Base-by-base conservation (phyloP, 2,329 filamentous ascomycete genomes). In the Paecilomyces formosus region DNA sequence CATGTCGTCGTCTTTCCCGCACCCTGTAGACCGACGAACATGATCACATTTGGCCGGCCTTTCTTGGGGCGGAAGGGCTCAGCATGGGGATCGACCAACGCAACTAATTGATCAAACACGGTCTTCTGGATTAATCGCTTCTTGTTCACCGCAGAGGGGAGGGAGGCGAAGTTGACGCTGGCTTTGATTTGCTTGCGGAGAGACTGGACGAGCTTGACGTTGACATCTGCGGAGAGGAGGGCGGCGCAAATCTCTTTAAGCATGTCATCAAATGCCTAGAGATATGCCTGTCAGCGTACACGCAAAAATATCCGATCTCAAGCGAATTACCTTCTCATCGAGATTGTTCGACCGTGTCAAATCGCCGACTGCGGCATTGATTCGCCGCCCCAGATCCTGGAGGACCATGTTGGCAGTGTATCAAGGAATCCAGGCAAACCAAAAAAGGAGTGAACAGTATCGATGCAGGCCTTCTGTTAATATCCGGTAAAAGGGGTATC, bases 21-120 rank as follows among this genome's bases (percentile, higher is more conserved):
- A 81, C 94, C 94, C 76, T 99, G 94, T 54, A 99, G 82, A 78
- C 94, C 94, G 62, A 99, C 94, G 74, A 99, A 97, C 94, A 99
- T 99, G 76, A 99, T 97, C 71, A 99, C 90, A 74, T 97, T 99
- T 63, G 88, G 82, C 74, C 92, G 94, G 64, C 92, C 92, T 78
- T 97, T 99, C 79, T 95, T 96, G 22, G 93, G 92, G 74, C 95
- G 94, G 82, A 96, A 99, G 0, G 93, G 88, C 65, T 96, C 92
- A 68, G 90, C 88, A 76, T 97, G 93, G 26, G 94, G 94, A 69
- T 99, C 92, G 65, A 99, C 94, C 55, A 99, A 87, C 69, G 91
- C 88, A 65, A 97, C 93, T 56, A 99, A 86, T 75, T 97, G 92
- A 72, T 99, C 93, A 74, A 96, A 99, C 66, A 99, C 94, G 64